Conservation (phyloP, 2,329 filamentous ascomycete species). For the Fusarium protoensiforme region DNA sequence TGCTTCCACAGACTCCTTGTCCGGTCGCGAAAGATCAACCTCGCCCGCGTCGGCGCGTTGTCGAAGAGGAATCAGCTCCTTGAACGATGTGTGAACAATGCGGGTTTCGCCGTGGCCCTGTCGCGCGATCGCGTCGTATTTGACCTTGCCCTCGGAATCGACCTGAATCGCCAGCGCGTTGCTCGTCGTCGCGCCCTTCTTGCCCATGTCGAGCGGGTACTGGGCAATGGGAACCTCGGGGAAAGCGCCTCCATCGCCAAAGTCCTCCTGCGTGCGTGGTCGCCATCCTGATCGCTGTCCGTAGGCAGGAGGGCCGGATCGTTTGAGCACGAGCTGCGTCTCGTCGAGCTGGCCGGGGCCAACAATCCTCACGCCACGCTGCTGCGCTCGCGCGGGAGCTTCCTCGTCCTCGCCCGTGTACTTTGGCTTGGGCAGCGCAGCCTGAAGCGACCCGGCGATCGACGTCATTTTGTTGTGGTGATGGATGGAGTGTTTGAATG, state of each 20-base stretch:
- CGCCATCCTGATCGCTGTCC: constrained; percentile 91
- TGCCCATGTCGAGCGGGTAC: constrained; percentile 95
- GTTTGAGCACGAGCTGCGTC: constrained; percentile 85
- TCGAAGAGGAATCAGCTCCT: constrained; percentile 92
- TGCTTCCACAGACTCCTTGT: constrained; percentile 83
- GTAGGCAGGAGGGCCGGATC: constrained; percentile 87
- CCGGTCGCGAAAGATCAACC: constrained; percentile 85
- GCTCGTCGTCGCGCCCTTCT: constrained; percentile 76
- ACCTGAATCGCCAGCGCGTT: constrained; percentile 95
- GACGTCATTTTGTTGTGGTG: constrained; percentile 66
- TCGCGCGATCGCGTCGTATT: constrained; percentile 94
- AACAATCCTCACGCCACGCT: constrained; percentile 85
- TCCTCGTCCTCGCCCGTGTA: constrained; percentile 93
- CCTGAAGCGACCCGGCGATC: constrained; percentile 77
- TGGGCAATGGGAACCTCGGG: constrained; percentile 94
- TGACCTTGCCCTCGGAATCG: constrained; percentile 90
- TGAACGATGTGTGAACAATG: constrained; percentile 95
- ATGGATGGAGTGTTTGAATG: constrained; percentile 36
- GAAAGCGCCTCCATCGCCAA: constrained; percentile 95
- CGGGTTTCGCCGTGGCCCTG: constrained; percentile 86
- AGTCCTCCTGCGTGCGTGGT: constrained; percentile 88
- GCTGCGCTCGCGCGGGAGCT: constrained; percentile 74
- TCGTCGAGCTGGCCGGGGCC: constrained; percentile 84
- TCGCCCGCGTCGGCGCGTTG: constrained; percentile 94
- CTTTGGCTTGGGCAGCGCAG: constrained; percentile 87